These are phyloP conservation scores for Neurospora tetraspora DNA, from an alignment of 495 filamentous ascomycete species.

Conservation along the genomic window DNA sequence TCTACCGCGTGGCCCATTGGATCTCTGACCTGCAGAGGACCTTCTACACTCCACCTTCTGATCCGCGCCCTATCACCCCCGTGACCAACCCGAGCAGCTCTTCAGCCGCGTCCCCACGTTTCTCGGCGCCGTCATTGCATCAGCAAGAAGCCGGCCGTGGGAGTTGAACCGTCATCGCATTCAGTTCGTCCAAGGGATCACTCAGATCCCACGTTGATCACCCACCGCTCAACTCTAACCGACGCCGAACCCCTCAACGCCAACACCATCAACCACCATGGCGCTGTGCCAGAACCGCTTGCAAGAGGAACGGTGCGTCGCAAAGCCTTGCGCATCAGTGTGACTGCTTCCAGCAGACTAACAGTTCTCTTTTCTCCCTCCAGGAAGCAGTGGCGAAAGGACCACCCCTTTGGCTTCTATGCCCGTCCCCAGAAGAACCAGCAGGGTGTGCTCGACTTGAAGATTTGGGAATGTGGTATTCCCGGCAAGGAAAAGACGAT, in stretches of 20 bases:
- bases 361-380: not conserved
- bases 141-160: not conserved
- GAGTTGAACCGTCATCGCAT: not conserved
- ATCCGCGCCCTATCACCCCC: conserved; percentile 2
- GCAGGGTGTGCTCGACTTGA: conserved; percentile 78
- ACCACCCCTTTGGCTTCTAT: conserved; percentile 97
- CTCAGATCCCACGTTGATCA: not conserved
- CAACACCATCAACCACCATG: conserved; percentile 42
- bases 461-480: conserved; percentile 92
- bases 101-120: conserved; percentile 13
- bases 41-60: conserved; percentile 9
- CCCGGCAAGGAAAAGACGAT: conserved; percentile 92
- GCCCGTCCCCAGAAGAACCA: conserved; percentile 74
- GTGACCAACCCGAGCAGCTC: conserved; percentile 8
- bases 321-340: not conserved
- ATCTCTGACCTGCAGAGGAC: conserved; percentile 12
- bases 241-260: conserved; percentile 2
- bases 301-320: conserved; percentile 74
- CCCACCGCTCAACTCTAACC: conserved; percentile 9
- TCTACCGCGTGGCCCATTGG: conserved; percentile 1
- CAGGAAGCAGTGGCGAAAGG: conserved; percentile 93
- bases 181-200: not conserved
- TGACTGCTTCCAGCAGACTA: not conserved
- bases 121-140: conserved; percentile 7
- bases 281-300: conserved; percentile 81